Evolutionary conservation across 1,284 basidiomycete species (phyloP), one percentile per base, ranked within the genome.

Genomic region (Cryptococcus hybrid): DNA sequence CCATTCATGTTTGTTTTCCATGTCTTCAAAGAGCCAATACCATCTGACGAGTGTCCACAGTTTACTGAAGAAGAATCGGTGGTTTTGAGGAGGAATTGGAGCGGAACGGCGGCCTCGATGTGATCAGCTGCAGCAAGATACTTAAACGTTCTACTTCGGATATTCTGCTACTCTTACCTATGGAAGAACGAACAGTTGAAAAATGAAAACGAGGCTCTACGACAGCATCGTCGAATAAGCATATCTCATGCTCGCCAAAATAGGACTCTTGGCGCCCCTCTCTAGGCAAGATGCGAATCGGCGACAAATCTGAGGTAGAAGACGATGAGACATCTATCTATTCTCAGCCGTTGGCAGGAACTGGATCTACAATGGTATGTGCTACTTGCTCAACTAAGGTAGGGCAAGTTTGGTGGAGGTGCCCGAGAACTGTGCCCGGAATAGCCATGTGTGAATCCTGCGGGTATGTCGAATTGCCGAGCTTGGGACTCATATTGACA

Each of bases 341-440:
- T 18, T 47, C 52, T 3, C 63, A 63, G n/a, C n/a, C n/a, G n/a
- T n/a, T n/a, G n/a, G n/a, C n/a, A n/a, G n/a, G n/a, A n/a, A n/a
- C n/a, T n/a, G n/a, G n/a, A n/a, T n/a, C n/a, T 45, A 66, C 65
- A 57, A 57, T 72, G 56, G 55, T 68, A 43, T 92, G 90, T 74
- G 87, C 87, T 43, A 86, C 89, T 5, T 89, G 91, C 75, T 83
- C 86, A 53, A 90, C 86, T 30, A 85, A 84, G 59, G 87, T 87
- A 63, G 88, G 86, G 7, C 83, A 81, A 49, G 79, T 79, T 3
- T 94, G 90, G 92, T 92, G 89, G 90, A 87, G 88, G 76, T 87
- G 90, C 52, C 88, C 89, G 4, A 88, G 89, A 73, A 85, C 86
- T 44, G 82, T 93, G 40, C 60, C 63, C 47, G 54, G 80, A 81